Conservation (phyloP, 805 yeast genomes). For the Geotrichum ghanense region DNA sequence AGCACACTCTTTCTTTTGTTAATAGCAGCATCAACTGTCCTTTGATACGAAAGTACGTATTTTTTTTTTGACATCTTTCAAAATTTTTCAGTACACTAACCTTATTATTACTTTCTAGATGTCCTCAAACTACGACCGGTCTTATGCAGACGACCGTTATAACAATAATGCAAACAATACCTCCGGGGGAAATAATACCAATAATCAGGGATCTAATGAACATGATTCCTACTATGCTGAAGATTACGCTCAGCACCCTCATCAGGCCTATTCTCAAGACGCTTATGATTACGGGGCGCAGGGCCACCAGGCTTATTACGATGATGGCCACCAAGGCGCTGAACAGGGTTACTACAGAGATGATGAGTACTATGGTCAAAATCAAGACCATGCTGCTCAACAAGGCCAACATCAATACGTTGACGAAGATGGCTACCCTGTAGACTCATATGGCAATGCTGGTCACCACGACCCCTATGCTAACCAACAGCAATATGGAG, state of each 20-base stretch:
- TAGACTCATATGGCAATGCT: slow-evolving; percentile 33
- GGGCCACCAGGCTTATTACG: slow-evolving; percentile 13
- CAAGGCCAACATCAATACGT: slow-evolving; percentile 27
- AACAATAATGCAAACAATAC: no score
- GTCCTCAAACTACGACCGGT: slow-evolving; percentile 10
- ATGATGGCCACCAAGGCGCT: slow-evolving; percentile 25
- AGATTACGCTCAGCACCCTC: slow-evolving; percentile 16
- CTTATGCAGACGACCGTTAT: slow-evolving; percentile 11
- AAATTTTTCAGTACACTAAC: no score
- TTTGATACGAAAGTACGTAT: no score
- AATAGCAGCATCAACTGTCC: no score
- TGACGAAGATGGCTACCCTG: slow-evolving; percentile 23
- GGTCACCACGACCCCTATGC: slow-evolving; percentile 36
- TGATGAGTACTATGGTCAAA: slow-evolving; percentile 25
- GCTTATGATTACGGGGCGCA: slow-evolving; percentile 12
- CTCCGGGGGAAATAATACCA: no score
- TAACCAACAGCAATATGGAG: slow-evolving; percentile 26
- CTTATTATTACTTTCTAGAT: slow-evolving; percentile 9
- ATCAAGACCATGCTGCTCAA: no score
- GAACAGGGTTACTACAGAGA: slow-evolving; percentile 33
- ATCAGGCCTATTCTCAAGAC: slow-evolving; percentile 17
- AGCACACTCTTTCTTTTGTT: no score
- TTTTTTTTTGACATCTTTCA: no score
- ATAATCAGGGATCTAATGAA: no score
- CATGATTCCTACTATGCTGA: no score